Conservation (phyloP, 306 rosid species). For the Quercus berberidifolia region DNA sequence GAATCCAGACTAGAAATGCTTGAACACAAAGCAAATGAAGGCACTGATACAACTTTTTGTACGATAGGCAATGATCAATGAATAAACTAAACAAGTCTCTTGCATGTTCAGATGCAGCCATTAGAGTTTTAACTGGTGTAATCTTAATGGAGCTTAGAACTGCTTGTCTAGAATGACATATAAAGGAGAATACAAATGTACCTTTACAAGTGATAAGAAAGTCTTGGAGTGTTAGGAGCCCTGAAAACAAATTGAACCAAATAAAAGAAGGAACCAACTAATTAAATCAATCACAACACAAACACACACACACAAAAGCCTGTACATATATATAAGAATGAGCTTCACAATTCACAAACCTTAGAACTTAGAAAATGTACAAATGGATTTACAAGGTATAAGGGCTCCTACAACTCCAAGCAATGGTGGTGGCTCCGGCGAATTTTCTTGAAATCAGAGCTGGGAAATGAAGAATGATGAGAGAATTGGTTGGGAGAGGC, state of each 20-base stretch:
- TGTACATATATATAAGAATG: neutral
- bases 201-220: conserved; percentile 2
- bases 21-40: neutral
- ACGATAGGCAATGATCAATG: neutral
- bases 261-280: conserved; percentile 1
- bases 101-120: neutral
- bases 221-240: conserved; percentile 32
- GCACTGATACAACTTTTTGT: neutral
- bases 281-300: neutral
- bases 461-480: neutral
- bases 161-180: neutral
- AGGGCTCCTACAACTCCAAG: conserved; percentile 37
- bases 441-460: neutral
- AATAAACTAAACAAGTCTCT: neutral
- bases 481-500: conserved; percentile 10
- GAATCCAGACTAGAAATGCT: too few species aligned
- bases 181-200: neutral
- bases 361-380: conserved; percentile 3
- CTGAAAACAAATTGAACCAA: conserved; percentile 20
- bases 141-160: neutral
- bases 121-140: neutral
- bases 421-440: conserved; percentile 2
- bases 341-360: conserved; percentile 13
- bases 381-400: conserved; percentile 13
- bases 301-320: neutral